Conservation (phyloP, 306 rosid genomes). For the Cucumis cinereus region DNA sequence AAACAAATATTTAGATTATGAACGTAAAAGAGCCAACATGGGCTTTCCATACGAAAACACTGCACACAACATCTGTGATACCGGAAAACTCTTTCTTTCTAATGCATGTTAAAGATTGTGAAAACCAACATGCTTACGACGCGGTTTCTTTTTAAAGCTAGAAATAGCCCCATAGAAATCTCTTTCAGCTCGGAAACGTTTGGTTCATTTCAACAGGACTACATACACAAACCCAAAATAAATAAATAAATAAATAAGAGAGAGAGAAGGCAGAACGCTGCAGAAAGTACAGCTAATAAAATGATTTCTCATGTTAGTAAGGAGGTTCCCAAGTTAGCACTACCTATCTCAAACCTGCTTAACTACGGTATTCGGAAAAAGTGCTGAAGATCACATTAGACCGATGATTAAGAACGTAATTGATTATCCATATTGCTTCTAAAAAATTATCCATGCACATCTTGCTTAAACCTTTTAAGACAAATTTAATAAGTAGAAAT, state of each 20-base stretch:
- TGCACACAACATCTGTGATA: not conserved
- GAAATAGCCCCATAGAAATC: not conserved
- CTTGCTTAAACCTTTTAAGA: not conserved
- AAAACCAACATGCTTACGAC: not conserved
- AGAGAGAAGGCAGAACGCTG: not conserved
- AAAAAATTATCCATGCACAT: not conserved
- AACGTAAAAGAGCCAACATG: not conserved
- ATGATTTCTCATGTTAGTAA: not conserved
- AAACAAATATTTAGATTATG: not conserved
- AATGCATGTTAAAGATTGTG: not conserved
- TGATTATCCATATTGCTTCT: not conserved
- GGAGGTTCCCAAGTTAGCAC: not conserved
- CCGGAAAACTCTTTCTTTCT: not conserved
- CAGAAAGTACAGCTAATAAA: not conserved
- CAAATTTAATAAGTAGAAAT: not conserved
- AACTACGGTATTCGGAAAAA: not conserved
- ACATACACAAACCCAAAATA: not conserved
- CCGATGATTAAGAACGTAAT: not conserved
- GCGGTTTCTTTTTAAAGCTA: not conserved
- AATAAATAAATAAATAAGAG: not conserved
- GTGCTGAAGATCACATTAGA: not conserved
- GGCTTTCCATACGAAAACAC: not conserved
- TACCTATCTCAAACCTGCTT: not conserved
- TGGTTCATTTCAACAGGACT: not conserved
- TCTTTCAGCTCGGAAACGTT: not conserved